Evolutionary conservation across 2,329 filamentous ascomycete species (phyloP), one percentile per base, ranked within the genome.

Genomic region (Tricladium varicosporioides): DNA sequence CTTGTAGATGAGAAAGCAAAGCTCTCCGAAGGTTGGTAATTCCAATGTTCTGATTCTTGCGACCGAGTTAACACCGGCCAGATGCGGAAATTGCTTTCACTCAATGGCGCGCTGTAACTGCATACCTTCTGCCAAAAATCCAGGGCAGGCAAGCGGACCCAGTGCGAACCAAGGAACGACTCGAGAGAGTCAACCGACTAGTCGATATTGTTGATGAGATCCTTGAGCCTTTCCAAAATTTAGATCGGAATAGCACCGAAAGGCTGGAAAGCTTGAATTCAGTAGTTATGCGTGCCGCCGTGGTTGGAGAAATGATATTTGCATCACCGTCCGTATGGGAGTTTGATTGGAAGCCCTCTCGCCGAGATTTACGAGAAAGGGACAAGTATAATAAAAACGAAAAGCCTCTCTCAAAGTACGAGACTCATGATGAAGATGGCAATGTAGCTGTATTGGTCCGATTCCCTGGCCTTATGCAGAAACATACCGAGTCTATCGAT

Each of bases 271-370:
- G 46, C 19, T 31, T 57, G 46, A 31, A 47, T 13, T 27, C 18
- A 2, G 42, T 57, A 1, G 50, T 57, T 15, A 47, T 46, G 36
- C 53, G 46, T 16, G 50, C 50, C 31, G 55, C 32, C 13, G 33
- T 57, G 8, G 18, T 57, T 14, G 55, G 55, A n/a, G 46, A 57
- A 22, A 53, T 57, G 46, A 51, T 51, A 36, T 57, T 57, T 44
- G 55, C 50, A n/a, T 57, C 55, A 11, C 45, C 55, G 16, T 53
- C 51, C 8, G 46, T 45, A 11, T 57, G 55, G 55, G 47, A 53
- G 19, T 57, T 57, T 18, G 51, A 57, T 18, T 57, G 55, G 51
- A 45, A 51, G n/a, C 32, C 51, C 8, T 45, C 45, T 14, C 46
- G 55, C 13, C 50, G 51, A 47, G 55, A 57, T 42, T 45, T 50